Conservation (phyloP, 768 basidiomycete genomes). For the Sistotremastrum suecicum region DNA sequence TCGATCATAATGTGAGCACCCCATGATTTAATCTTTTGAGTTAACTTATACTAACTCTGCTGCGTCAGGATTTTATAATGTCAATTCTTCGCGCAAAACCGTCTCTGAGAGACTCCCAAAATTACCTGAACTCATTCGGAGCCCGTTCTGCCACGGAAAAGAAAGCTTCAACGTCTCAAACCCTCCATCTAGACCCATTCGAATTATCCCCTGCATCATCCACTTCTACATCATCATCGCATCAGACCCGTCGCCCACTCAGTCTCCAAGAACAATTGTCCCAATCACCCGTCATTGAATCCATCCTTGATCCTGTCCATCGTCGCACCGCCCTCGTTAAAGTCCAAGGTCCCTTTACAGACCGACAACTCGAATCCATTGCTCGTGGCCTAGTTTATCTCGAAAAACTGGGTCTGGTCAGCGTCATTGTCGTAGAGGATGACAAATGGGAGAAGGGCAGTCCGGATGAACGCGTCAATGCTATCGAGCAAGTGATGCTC, state of each 20-base stretch:
- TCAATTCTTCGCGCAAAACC: conserved; percentile 90
- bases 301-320: conserved; percentile 73
- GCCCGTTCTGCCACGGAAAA: conserved; percentile 32
- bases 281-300: conserved; percentile 42
- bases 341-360: conserved; percentile 89
- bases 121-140: conserved; percentile 86
- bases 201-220: conserved; percentile 1
- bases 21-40: neutral
- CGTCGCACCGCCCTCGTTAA: conserved; percentile 91
- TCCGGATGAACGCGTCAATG: conserved; percentile 47
- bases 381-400: conserved; percentile 88
- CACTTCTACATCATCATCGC: conserved; percentile 6
- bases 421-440: conserved; percentile 89
- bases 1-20: conserved; percentile 2
- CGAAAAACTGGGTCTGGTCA: conserved; percentile 89
- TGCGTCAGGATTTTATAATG: conserved; percentile 78
- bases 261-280: conserved; percentile 22
- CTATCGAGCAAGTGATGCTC: conserved; percentile 74
- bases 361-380: conserved; percentile 88
- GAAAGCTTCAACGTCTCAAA: conserved; percentile 17
- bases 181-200: conserved; percentile 11
- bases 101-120: conserved; percentile 78
- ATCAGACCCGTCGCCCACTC: conserved; percentile 22
- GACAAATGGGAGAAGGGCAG: conserved; percentile 60
- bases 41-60: conserved; percentile 6